Percentiles rank a stretch among this genome's conserved stretches.
phyloP scores from a whole-genome alignment of 225 moss, liverwort and hornwort genomes.

The Asterella californica region DNA sequence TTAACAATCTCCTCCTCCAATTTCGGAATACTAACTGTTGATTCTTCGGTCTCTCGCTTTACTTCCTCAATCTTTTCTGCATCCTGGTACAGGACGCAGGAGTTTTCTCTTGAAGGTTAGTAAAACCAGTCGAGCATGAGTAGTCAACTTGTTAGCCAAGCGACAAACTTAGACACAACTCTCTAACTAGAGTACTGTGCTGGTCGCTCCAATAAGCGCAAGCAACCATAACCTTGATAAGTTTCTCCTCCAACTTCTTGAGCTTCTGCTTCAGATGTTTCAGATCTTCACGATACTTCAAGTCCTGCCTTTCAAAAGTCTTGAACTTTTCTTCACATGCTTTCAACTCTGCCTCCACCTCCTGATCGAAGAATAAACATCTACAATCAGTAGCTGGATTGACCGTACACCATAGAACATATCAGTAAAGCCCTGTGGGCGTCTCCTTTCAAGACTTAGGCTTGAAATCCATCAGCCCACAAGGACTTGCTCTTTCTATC shows the following conservation, averaged over 20 bases:
- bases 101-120: neutral
- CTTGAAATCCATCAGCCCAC: too few relatives aligned
- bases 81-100: slow-evolving; percentile 54
- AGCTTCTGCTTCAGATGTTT: slow-evolving; percentile 91
- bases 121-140: neutral
- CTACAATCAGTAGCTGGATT: neutral
- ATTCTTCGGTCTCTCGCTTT: slow-evolving; percentile 68
- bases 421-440: too few relatives aligned
- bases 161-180: neutral
- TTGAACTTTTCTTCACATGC: slow-evolving; percentile 80
- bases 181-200: too few relatives aligned
- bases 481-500: too few relatives aligned
- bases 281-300: slow-evolving; percentile 95
- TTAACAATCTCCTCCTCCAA: slow-evolving; percentile 67
- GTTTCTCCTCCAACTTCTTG: slow-evolving; percentile 87
- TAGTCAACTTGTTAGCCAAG: neutral
- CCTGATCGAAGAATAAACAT: slow-evolving; percentile 34
- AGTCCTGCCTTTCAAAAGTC: slow-evolving; percentile 81
- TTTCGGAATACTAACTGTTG: slow-evolving; percentile 62
- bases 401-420: neutral
- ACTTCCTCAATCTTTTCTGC: slow-evolving; percentile 75
- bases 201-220: neutral
- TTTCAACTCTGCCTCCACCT: slow-evolving; percentile 79
- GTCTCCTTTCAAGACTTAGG: too few relatives aligned
- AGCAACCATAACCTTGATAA: slow-evolving; percentile 53